Evolutionary conservation across 106 monocot species (phyloP).

Genomic region (Phalaenopsis aphrodite): DNA sequence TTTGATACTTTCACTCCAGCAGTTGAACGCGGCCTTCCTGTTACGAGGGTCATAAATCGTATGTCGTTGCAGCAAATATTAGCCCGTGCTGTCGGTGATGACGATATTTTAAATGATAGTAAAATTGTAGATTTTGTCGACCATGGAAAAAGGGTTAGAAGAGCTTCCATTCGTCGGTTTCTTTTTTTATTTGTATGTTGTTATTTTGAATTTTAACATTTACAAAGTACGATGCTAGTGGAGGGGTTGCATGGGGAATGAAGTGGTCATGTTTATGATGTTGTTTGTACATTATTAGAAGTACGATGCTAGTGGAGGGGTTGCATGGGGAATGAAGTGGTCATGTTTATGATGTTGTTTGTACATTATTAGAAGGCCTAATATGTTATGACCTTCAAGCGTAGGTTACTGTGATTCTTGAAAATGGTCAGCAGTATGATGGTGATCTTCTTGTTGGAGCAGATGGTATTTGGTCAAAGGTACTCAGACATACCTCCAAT

Average conservation of each 20-base stretch:
- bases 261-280: background rate
- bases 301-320: background rate
- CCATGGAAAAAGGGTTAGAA: constrained; percentile 75
- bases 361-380: background rate
- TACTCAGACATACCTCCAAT: background rate
- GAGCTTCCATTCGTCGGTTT: background rate
- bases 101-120: constrained; percentile 66
- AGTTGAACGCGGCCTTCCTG: constrained; percentile 84
- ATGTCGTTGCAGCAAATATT: constrained; percentile 92
- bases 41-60: constrained; percentile 93
- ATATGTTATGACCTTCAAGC: constrained; percentile 4
- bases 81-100: constrained; percentile 74
- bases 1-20: constrained; percentile 99
- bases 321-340: background rate
- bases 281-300: background rate
- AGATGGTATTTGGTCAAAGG: constrained; percentile 97
- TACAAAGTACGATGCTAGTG: background rate
- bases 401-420: constrained; percentile 84
- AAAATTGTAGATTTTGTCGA: constrained; percentile 85
- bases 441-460: constrained; percentile 97
- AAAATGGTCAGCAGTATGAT: constrained; percentile 71
- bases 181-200: background rate
- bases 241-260: background rate
- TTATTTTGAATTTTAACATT: background rate
- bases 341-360: background rate